Evolutionary conservation across 2,329 filamentous ascomycete species (phyloP), one percentile per base, ranked within the genome.

Genomic region (Coniella lustricola): DNA sequence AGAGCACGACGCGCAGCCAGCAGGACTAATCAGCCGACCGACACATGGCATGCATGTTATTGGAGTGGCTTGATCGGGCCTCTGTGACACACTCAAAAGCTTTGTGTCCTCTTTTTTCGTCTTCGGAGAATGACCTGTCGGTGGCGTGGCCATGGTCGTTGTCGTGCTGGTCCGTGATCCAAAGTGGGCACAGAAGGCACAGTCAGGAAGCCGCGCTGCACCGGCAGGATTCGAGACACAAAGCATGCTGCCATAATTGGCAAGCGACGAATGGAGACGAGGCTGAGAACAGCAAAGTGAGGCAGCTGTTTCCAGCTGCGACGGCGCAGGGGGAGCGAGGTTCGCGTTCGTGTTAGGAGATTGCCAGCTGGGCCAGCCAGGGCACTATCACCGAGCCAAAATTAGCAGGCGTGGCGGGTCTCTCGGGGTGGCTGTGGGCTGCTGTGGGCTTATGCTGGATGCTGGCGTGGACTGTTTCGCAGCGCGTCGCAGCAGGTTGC

Each of bases 331-430:
- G 32, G 34, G 25, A 18, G 36, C n/a, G 25, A 14, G 42, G 29
- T 21, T 13, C 16, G 18, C 18, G 35, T 12, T 8, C 42, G 44
- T 42, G 44, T 50, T 46, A 46, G 33, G 20, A 36, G n/a, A 44
- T 43, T 44, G 48, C 29, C 16, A 17, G 35, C n/a, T 35, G 22
- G 35, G 12, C 22, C 36, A 39, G 21, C 36, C 25, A 46, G 25
- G 31, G 13, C 21, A 17, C 33, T 44, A 36, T 35, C 32, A 21
- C 32, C 42, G 20, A 20, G 44, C 44, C 44, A 40, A 40, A 40
- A 17, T 46, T 40, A 46, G 25, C 35, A 39, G 44, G 44, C 29
- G 35, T 38, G 10, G 25, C 25, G 25, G 25, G 25, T 13, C 14
- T 37, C 29, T 38, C 22, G 44, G 44, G 35, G 36, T 31, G 44